A percentile compares a stretch with the other conserved stretches of the same genome.
Conservation (phyloP, 2,329 filamentous ascomycete genomes). For the Aspergillus texensis region DNA sequence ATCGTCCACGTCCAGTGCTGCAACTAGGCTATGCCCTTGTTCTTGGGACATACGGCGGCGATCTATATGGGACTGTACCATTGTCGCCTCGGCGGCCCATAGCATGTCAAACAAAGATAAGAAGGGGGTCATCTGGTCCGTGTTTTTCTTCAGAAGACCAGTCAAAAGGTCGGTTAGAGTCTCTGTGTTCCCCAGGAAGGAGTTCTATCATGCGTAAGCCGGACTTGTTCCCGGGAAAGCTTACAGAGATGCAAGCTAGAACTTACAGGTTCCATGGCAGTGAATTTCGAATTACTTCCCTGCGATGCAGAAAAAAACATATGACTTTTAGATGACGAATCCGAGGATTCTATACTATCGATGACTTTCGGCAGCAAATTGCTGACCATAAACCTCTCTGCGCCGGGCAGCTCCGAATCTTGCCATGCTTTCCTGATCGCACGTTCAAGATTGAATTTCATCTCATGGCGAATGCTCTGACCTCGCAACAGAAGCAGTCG, state of each 20-base stretch:
- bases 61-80: constrained; percentile 40
- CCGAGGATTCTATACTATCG: constrained; percentile 25
- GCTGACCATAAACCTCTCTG: constrained; percentile 36
- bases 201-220: constrained; percentile 28
- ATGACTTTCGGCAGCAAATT: constrained; percentile 34
- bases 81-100: constrained; percentile 38
- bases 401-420: constrained; percentile 33
- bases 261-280: neutral
- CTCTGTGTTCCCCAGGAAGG: constrained; percentile 32
- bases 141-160: constrained; percentile 17
- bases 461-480: constrained; percentile 27
- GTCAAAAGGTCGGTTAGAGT: constrained; percentile 25
- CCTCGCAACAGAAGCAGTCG: constrained; percentile 36
- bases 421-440: constrained; percentile 38
- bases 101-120: constrained; percentile 37
- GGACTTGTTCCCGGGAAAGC: constrained; percentile 27
- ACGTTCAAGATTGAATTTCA: constrained; percentile 32
- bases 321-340: neutral
- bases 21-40: constrained; percentile 20
- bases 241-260: constrained; percentile 30
- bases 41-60: constrained; percentile 28
- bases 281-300: neutral
- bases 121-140: constrained; percentile 35
- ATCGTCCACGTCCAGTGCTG: constrained; percentile 21
- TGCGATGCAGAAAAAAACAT: neutral